A percentile compares a stretch with the other conserved stretches of the same genome.
These are phyloP conservation scores for Thuidium tamariscinum DNA, from an alignment of 225 moss, liverwort and hornwort species.

Conservation along the genomic window DNA sequence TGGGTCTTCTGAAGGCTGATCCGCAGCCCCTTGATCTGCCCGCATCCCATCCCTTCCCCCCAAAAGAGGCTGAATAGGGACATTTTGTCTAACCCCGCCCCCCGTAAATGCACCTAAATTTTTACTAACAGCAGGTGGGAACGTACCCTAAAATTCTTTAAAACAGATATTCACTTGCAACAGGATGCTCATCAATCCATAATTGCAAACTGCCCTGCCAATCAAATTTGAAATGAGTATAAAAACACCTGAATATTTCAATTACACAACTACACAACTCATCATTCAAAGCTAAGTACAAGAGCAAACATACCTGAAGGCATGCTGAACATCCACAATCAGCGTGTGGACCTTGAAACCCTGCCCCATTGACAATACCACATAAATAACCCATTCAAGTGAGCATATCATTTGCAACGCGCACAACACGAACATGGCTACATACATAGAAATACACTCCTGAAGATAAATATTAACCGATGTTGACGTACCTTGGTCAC, in stretches of 20 bases:
- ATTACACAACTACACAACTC: no score
- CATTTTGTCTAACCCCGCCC: no score
- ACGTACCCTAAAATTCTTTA: no score
- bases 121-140: no score
- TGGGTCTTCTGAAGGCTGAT: no score
- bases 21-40: no score
- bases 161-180: neutral
- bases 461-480: neutral
- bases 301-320: constrained; percentile 48
- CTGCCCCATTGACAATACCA: constrained; percentile 8
- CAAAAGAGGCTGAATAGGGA: no score
- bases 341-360: constrained; percentile 70
- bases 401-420: neutral
- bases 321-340: constrained; percentile 67
- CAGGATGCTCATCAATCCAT: neutral
- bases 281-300: neutral
- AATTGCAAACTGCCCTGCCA: neutral
- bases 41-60: no score
- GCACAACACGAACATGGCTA: neutral
- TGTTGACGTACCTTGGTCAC: constrained; percentile 50
- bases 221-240: neutral
- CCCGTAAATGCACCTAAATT: no score
- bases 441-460: neutral
- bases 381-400: neutral
- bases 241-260: neutral